Evolutionary conservation across 139 green algal species (phyloP).

Genomic region (Tetradesmus lagerheimii): DNA sequence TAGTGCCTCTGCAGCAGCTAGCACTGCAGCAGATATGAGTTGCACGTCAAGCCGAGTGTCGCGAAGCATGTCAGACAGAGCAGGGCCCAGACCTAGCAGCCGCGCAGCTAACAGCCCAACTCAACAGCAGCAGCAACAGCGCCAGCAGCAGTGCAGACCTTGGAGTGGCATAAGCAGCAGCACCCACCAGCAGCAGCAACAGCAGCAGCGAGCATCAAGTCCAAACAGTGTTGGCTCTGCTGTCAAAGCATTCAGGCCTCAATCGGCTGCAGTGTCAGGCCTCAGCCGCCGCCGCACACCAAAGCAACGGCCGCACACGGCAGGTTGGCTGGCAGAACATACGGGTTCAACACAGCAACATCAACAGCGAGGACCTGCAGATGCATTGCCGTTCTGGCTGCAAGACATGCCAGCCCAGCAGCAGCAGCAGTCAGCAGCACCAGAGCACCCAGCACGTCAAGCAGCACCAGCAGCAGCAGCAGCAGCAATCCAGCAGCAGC

Average conservation of each 20-base stretch:
- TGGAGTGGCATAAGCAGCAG: not conserved
- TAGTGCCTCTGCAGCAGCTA: not conserved
- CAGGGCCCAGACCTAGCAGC: not conserved
- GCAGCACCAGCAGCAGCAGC: not conserved
- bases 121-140: slow-evolving; percentile 27
- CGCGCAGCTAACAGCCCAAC: not conserved
- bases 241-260: not conserved
- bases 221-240: not conserved
- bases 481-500: not conserved
- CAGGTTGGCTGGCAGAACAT: not conserved
- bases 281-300: not conserved
- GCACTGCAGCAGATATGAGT: not conserved
- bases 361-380: too few species aligned
- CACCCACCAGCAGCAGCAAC: not conserved
- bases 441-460: not conserved
- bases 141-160: not conserved
- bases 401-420: not conserved
- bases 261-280: not conserved
- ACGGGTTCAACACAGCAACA: not conserved
- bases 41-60: not conserved
- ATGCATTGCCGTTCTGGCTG: not conserved
- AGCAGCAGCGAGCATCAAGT: not conserved
- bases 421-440: slow-evolving; percentile 6
- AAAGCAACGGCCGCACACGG: not conserved
- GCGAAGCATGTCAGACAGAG: not conserved